Base-by-base conservation (phyloP, 2,329 filamentous ascomycete species). In the Emericellopsis atlantica region DNA sequence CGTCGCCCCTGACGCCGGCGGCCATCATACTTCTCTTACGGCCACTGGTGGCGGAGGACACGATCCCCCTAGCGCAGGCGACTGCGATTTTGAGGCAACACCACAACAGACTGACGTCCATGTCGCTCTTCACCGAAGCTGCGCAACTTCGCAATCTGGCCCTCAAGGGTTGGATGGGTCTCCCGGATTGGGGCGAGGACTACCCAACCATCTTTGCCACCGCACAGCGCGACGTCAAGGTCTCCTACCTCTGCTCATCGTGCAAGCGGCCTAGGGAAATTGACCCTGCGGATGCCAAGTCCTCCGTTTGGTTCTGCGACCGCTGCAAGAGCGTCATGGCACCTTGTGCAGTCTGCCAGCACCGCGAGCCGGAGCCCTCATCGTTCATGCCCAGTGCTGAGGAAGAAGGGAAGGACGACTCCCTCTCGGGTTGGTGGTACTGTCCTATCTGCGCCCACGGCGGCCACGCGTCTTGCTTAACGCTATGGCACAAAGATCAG, bases 371-470 rank as follows among this genome's bases (percentile, higher is more conserved):
- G 2, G 62, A 74, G 32, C 55, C 59, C 0, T 61, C 67, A 0
- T 59, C 65, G 2, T 54, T 61, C 23, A 48, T 62, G 1, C 58
- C 60, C 2, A 40, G 42, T 9, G 58, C 48, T 2, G 49, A 54
- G n/a, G 54, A 52, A 3, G 48, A 54, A 2, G 40, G 43, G 2
- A 45, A 47, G 5, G 43, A 49, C 6, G 48, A 47, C 2, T 57
- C 53, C 48, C 53, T 63, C 5, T 53, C 59, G 0, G 67, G 67
- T 2, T 81, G 77, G 77, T 81, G 74, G 73, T 75, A 74, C 49
- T 81, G 77, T 43, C 69, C 72, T 1, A 72, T 70, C 11, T 81
- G 77, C 49, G 67, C 67, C 1, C 77, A 81, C 48, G 77, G 77
- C 23, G 77, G 77, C 0, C 77, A 81, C 53, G 66, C 71, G 0